Evolutionary conservation across 148 eudicot genomes (phyloP).

Genomic region (Arbutus unedo): DNA sequence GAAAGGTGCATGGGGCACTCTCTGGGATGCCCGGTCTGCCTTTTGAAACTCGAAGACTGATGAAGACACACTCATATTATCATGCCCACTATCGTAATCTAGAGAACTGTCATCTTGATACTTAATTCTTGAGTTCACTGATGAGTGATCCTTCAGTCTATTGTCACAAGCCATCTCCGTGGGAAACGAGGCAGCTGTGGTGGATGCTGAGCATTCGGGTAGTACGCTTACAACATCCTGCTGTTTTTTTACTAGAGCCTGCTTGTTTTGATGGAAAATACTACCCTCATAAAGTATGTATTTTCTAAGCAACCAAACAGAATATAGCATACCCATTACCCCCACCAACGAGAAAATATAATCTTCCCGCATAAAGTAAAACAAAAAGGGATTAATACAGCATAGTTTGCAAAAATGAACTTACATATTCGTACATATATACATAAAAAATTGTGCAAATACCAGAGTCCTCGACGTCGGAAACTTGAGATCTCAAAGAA

Average conservation of each 20-base stretch:
- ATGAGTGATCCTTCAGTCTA: conserved; percentile 18
- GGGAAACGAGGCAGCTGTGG: conserved; percentile 11
- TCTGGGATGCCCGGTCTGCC: conserved; percentile 45
- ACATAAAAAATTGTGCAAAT: background rate
- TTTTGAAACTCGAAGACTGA: conserved; percentile 66
- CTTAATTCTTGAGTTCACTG: conserved; percentile 27
- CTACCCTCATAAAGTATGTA: background rate
- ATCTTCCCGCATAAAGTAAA: background rate
- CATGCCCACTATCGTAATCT: conserved; percentile 43
- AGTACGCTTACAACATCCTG: conserved; percentile 30
- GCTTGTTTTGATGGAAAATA: background rate
- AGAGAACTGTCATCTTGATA: conserved; percentile 35
- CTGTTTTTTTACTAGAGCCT: too few relatives aligned
- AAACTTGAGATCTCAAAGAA: conserved; percentile 30
- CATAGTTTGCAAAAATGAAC: background rate
- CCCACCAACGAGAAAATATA: background rate
- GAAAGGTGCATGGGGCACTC: conserved; percentile 49
- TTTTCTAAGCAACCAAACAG: background rate
- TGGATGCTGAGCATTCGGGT: conserved; percentile 18
- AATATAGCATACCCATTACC: background rate
- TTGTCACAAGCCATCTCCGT: conserved; percentile 11
- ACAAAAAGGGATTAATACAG: too few relatives aligned
- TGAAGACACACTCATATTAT: conserved; percentile 28
- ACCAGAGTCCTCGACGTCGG: conserved; percentile 33
- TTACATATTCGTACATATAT: background rate